These are phyloP conservation scores for Ophiostoma populinum DNA, from an alignment of 2,329 filamentous ascomycete species.

Conservation along the genomic window DNA sequence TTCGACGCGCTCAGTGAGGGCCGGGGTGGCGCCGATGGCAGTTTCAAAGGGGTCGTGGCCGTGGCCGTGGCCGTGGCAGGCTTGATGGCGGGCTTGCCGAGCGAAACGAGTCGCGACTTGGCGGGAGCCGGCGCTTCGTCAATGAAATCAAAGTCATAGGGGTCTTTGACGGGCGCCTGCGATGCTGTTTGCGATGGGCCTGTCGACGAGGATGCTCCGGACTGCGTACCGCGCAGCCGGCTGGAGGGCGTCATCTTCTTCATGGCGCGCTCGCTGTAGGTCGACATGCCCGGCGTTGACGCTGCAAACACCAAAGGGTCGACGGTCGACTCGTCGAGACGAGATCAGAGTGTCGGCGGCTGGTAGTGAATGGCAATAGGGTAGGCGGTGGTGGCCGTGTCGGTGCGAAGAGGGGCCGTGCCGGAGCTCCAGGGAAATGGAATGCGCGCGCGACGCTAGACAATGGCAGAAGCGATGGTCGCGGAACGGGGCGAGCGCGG, in stretches of 20 bases:
- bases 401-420: too few species aligned
- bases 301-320: too few species aligned
- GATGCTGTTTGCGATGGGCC: neutral
- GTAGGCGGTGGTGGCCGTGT: too few species aligned
- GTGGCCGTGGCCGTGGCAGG: neutral
- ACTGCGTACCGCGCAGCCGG: neutral
- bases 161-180: conserved; percentile 7
- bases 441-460: too few species aligned
- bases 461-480: too few species aligned
- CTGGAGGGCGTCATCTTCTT: neutral
- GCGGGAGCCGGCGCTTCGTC: conserved; percentile 7
- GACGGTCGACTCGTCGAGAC: too few species aligned
- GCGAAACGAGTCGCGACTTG: conserved; percentile 2
- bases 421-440: too few species aligned
- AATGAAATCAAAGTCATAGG: conserved; percentile 12
- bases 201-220: neutral
- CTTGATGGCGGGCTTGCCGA: neutral
- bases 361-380: too few species aligned
- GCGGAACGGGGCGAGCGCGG: too few species aligned
- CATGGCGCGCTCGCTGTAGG: conserved; percentile 1
- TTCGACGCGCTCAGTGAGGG: too few species aligned
- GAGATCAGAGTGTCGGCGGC: too few species aligned
- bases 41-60: neutral
- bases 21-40: too few species aligned
- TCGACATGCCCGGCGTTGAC: neutral